Base-by-base conservation (phyloP, 805 yeast genomes). In the Metschnikowia cerradonensis region DNA sequence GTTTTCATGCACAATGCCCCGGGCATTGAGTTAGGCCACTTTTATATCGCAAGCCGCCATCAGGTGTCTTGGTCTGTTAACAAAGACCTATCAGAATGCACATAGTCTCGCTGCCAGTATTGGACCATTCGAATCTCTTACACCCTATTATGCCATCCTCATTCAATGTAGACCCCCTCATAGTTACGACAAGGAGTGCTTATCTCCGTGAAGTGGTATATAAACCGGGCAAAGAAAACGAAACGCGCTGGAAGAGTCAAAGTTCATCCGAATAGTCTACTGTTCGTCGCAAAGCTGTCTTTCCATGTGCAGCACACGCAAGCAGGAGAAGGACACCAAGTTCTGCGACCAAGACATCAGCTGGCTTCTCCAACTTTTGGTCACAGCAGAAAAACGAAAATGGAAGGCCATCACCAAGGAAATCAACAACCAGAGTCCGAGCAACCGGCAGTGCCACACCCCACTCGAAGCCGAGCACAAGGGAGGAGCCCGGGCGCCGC, bases 391-490 rank as follows among this genome's bases (percentile, higher is more conserved):
- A 55, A 72, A 78, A 50, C 76, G 77, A 56, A 81, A 81, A 59
- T 81, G 86, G 86, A 77, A 78, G 60, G 81, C 72, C 58, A 73
- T 82, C 56, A 78, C 86, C 46, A 75, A 37, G 62, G 62, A 58
- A 42, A 57, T 60, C 50, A 60, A 60, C 52, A n/a, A 35, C 45
- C 42, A 37, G 31, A 20, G 40, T 14, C 26, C 40, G 15, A 13
- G 11, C 14, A 37, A 11, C 30, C 40, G 30, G 22, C 26, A 32
- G 38, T n/a, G 26, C 26, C 11, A 37, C 20, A 44, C 35, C 10
- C 10, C 38, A 30, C n/a, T 23, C 40, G 34, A 22, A 39, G 20
- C 61, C 48, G 46, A 14, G 32, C 23, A 13, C 30, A 49, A 19
- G 39, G 48, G 41, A 3, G 17, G 37, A 3, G 17, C 40, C n/a